phyloP scores from a whole-genome alignment of 345 rosid genomes.

The Citrus glauca region DNA sequence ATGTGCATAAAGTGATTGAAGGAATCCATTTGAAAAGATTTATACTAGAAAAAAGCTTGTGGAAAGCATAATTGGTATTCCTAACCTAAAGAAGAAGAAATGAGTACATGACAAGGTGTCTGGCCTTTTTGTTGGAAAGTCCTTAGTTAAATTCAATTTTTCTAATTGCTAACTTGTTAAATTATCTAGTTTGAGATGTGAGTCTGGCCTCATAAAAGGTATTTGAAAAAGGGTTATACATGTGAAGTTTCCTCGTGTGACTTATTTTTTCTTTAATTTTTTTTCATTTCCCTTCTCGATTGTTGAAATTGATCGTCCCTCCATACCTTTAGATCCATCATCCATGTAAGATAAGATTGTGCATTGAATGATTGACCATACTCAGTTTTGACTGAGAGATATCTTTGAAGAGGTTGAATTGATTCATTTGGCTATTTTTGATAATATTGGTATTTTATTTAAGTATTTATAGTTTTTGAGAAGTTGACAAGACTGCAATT shows the following conservation, averaged over 20 bases:
- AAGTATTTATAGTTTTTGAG: background rate
- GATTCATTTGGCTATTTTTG: background rate
- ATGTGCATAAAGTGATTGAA: conserved; percentile 37
- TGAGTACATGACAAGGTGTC: conserved; percentile 29
- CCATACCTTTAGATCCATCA: background rate
- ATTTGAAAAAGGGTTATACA: background rate
- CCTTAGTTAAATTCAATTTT: conserved; percentile 2
- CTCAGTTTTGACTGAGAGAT: background rate
- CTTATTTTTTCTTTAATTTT: background rate
- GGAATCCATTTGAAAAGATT: conserved; percentile 44
- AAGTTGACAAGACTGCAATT: background rate
- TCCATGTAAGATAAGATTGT: background rate
- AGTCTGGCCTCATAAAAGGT: background rate
- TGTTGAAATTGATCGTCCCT: background rate
- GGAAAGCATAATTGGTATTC: conserved; percentile 30
- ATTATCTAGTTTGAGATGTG: background rate
- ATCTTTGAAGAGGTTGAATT: background rate
- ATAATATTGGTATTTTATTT: background rate
- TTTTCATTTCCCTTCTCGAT: background rate
- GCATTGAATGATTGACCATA: background rate
- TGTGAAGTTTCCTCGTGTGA: conserved; percentile 12
- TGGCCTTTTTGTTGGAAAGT: conserved; percentile 16
- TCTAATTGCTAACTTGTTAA: background rate
- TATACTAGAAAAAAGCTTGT: conserved; percentile 20
- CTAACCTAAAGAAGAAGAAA: conserved; percentile 15